phyloP scores from a whole-genome alignment of 768 basidiomycete species.

The Glaciozyma antarctica region DNA sequence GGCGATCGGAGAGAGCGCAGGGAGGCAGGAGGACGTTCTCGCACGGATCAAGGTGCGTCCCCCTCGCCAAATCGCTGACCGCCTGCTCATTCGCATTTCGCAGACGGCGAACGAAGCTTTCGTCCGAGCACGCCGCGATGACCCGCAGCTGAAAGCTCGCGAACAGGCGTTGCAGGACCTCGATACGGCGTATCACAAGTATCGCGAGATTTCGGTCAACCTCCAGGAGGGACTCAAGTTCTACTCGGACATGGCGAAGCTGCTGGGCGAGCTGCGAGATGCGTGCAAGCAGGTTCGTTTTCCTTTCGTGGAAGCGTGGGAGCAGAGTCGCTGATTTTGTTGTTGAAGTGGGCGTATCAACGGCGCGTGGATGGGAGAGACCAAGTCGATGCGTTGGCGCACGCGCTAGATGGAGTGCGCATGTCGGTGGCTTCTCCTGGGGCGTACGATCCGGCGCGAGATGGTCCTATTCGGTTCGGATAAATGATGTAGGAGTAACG shows the following conservation, averaged over 20 bases:
- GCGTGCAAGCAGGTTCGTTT: slow-evolving; percentile 18
- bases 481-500: background rate
- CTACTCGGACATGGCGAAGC: slow-evolving; percentile 71
- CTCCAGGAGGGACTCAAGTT: slow-evolving; percentile 69
- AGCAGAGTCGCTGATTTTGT: slow-evolving; percentile 39
- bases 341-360: slow-evolving; percentile 61
- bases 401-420: slow-evolving; percentile 6
- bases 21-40: slow-evolving; percentile 58
- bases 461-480: background rate
- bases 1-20: slow-evolving; percentile 51
- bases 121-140: slow-evolving; percentile 51
- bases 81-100: slow-evolving; percentile 13
- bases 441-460: background rate
- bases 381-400: slow-evolving; percentile 35
- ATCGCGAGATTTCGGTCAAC: slow-evolving; percentile 71
- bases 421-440: background rate
- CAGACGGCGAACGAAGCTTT: slow-evolving; percentile 64
- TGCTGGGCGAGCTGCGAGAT: slow-evolving; percentile 43
- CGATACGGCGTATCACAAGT: slow-evolving; percentile 77
- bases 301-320: background rate
- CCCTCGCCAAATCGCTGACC: background rate
- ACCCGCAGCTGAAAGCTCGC: slow-evolving; percentile 60
- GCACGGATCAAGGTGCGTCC: slow-evolving; percentile 54
- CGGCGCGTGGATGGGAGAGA: slow-evolving; percentile 69
- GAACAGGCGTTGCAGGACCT: slow-evolving; percentile 72